A percentile compares a stretch with the other conserved stretches of the same genome.
phyloP scores from a whole-genome alignment of 1,284 basidiomycete genomes.

The Meira nashicola region DNA sequence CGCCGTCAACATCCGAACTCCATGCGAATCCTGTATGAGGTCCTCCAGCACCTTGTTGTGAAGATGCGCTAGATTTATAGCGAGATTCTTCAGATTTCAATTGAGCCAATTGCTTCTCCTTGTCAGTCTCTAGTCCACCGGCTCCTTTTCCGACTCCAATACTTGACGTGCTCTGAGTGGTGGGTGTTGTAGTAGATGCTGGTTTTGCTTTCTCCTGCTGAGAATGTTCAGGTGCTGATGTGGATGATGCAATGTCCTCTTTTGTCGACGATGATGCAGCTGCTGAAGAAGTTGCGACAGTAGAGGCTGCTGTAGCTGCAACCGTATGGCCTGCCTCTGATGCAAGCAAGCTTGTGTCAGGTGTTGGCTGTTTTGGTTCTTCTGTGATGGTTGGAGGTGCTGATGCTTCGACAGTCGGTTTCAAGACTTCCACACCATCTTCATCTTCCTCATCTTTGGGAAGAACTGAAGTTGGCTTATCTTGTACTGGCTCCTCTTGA shows the following conservation, averaged over 20 bases:
- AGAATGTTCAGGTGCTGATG: too few species aligned
- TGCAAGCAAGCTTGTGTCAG: neutral
- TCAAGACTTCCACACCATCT: too few species aligned
- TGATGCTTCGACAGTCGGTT: neutral
- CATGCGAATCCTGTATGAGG: neutral
- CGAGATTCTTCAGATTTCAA: constrained; percentile 1
- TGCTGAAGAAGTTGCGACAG: constrained; percentile 14
- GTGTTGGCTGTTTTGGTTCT: neutral
- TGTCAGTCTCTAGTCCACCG: constrained; percentile 5
- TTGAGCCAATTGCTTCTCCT: constrained; percentile 7
- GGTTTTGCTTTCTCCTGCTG: too few species aligned
- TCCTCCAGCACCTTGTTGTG: neutral
- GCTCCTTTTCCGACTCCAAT: constrained; percentile 5
- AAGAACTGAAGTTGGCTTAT: too few species aligned
- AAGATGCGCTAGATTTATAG: neutral
- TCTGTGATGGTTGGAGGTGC: constrained; percentile 1
- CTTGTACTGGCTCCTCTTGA: too few species aligned
- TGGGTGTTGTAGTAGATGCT: neutral
- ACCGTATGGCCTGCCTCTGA: neutral
- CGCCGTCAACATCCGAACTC: constrained; percentile 18
- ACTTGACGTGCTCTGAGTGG: neutral
- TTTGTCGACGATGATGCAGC: neutral
- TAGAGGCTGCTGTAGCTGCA: neutral
- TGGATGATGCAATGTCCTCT: neutral
- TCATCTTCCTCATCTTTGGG: too few species aligned